Evolutionary conservation across 148 eudicot genomes (phyloP), one percentile per base, ranked within the genome.

Genomic region (Fagopyrum tataricum): DNA sequence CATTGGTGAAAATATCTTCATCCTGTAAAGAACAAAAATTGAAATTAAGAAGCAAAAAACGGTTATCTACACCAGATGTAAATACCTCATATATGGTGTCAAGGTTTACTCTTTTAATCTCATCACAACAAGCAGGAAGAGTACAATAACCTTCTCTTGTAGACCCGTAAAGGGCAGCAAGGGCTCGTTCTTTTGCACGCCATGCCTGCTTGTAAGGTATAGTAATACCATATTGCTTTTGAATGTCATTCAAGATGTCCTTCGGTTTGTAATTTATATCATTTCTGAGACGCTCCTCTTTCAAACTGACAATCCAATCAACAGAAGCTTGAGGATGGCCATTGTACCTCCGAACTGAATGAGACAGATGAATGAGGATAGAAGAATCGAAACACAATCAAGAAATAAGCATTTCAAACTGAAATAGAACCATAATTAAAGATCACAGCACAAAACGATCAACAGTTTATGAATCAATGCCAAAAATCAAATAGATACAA

Each of bases 1-100:
- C 71, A 87, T 81, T 73, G 98, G 98, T 59, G 84, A 82, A 79
- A 95, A 95, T 72, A 95, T 91, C 72, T 91, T 91, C 78, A 95
- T 76, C 64, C 98, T 95, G 86, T 71, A 76, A 70, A 53, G 15
- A 74, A 53, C 70, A 18, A 46, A 64, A 40, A 0, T 62, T 12
- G 31, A 26, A 62, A 31, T 11, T 31, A 12, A 31, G 14, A 0
- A 12, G n/a, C n/a, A n/a, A n/a, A 64, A 86, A 86, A 51, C 87
- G 81, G 46, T 80, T 80, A 73, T 89, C 93, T 41, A 74, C 52
- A 49, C 87, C 82, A 49, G 71, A 44, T 40, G 90, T 80, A 72
- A 78, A 83, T 9, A 89, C 82, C 84, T 83, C 88, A 1, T 87
- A 88, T 14, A 76, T 44, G 75, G 84, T 83, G 62, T 87, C 90